Conservation (phyloP, 345 rosid species). For the Aquilaria malaccensis region DNA sequence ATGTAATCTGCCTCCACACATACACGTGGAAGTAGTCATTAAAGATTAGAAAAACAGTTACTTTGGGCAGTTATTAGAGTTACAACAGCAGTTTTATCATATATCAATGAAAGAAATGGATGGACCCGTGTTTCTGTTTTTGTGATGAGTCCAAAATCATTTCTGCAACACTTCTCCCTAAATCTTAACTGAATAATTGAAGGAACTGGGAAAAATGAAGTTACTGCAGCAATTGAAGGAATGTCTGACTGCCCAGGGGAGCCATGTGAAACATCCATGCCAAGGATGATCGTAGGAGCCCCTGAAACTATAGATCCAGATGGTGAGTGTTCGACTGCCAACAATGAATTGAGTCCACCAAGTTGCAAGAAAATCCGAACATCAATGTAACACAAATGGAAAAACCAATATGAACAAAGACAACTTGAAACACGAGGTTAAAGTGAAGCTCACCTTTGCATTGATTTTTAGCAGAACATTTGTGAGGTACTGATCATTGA, state of each 20-base stretch:
- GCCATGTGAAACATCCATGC: slow-evolving; percentile 82
- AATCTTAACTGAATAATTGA: too few species aligned
- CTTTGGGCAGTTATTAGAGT: too few species aligned
- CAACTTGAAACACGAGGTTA: neutral
- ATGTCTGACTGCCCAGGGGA: slow-evolving; percentile 65
- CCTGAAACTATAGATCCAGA: slow-evolving; percentile 57
- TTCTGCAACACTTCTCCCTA: too few species aligned
- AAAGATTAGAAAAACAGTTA: too few species aligned
- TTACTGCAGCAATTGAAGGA: slow-evolving; percentile 69
- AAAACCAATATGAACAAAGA: too few species aligned
- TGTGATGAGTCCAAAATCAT: too few species aligned
- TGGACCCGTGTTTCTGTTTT: too few species aligned
- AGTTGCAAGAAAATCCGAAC: slow-evolving; percentile 37
- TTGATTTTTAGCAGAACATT: slow-evolving; percentile 85
- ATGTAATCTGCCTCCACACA: too few species aligned
- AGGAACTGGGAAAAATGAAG: too few species aligned
- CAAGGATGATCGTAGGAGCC: slow-evolving; percentile 61
- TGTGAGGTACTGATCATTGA: slow-evolving; percentile 85
- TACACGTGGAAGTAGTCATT: too few species aligned
- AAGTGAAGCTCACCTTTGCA: slow-evolving; percentile 55
- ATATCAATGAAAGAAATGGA: too few species aligned
- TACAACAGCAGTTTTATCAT: too few species aligned
- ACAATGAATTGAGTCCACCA: slow-evolving; percentile 78
- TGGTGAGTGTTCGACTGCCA: slow-evolving; percentile 60
- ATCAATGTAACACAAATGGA: neutral